Conservation (phyloP, 805 yeast genomes). For the Scheffersomyces stipitis region DNA sequence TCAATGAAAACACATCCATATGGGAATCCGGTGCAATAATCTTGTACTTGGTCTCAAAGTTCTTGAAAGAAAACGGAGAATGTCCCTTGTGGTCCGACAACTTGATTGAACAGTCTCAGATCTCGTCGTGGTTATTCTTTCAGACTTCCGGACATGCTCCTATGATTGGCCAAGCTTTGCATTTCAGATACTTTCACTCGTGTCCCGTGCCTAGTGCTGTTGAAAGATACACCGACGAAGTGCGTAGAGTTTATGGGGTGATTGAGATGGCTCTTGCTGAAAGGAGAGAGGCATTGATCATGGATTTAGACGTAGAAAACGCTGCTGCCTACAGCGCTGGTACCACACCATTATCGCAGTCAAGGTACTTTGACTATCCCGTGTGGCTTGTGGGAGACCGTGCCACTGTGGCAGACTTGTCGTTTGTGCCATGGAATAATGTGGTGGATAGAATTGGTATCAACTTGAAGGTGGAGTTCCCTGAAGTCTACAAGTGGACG, state of each 20-base stretch:
- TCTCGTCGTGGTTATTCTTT: constrained; percentile 86
- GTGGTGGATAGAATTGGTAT: constrained; percentile 93
- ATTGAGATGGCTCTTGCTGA: constrained; percentile 94
- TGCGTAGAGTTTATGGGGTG: constrained; percentile 88
- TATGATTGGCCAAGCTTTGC: constrained; percentile 97
- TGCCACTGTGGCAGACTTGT: constrained; percentile 80
- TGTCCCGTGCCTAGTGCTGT: constrained; percentile 85
- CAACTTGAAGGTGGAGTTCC: constrained; percentile 81
- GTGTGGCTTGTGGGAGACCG: constrained; percentile 92
- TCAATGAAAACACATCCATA: constrained; percentile 70
- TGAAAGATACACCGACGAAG: constrained; percentile 89
- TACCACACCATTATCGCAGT: constrained; percentile 80
- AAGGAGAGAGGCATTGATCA: constrained; percentile 81
- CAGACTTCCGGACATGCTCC: constrained; percentile 98
- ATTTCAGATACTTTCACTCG: constrained; percentile 87
- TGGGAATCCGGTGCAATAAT: constrained; percentile 97
- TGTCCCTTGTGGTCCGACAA: constrained; percentile 82
- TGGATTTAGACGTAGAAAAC: constrained; percentile 86
- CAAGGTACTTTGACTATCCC: constrained; percentile 86
- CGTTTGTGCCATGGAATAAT: constrained; percentile 96
- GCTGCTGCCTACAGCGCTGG: constrained; percentile 88
- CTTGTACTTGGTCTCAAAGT: constrained; percentile 73
- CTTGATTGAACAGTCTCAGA: constrained; percentile 77
- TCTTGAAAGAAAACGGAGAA: constrained; percentile 58
- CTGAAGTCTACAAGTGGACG: constrained; percentile 96